Percentiles rank a stretch among this genome's conserved stretches.
Conservation (phyloP, 208 protist species). For the Trypanosoma avium region DNA sequence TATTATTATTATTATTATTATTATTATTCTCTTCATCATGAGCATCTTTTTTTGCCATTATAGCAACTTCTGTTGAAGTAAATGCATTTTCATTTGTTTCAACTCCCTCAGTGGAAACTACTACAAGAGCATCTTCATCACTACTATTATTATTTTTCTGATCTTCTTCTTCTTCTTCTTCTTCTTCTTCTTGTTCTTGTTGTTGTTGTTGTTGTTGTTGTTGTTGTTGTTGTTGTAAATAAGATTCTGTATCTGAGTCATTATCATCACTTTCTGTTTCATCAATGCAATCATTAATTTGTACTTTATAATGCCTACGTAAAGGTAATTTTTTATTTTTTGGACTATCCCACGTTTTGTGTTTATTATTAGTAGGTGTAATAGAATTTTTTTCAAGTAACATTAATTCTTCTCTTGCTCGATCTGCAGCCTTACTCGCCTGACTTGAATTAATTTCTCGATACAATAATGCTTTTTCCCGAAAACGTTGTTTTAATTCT, state of each 20-base stretch:
- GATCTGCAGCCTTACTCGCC: conserved; percentile 57
- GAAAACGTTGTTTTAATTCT: conserved; percentile 57
- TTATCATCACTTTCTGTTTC: not conserved
- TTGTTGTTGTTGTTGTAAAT: not conserved
- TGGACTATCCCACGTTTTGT: too few relatives aligned
- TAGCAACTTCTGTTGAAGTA: not conserved
- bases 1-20: not conserved
- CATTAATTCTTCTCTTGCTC: conserved; percentile 67
- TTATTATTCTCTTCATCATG: not conserved
- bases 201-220: conserved; percentile 14
- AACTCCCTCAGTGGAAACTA: not conserved
- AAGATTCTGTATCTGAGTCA: not conserved
- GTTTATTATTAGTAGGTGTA: too few relatives aligned
- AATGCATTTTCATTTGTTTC: not conserved
- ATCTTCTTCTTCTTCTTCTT: not conserved
- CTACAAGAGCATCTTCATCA: too few relatives aligned
- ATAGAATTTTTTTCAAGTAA: conserved; percentile 54
- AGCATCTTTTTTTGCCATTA: too few relatives aligned
- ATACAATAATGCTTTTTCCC: conserved; percentile 60
- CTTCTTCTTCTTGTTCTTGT: not conserved
- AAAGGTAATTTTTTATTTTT: too few relatives aligned
- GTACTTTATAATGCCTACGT: too few relatives aligned
- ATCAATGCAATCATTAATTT: not conserved
- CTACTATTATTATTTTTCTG: too few relatives aligned
- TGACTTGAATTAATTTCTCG: conserved; percentile 56